These are phyloP conservation scores for Phytophthora cryptogea DNA, from an alignment of 352 stramenopile genomes.

Conservation along the genomic window DNA sequence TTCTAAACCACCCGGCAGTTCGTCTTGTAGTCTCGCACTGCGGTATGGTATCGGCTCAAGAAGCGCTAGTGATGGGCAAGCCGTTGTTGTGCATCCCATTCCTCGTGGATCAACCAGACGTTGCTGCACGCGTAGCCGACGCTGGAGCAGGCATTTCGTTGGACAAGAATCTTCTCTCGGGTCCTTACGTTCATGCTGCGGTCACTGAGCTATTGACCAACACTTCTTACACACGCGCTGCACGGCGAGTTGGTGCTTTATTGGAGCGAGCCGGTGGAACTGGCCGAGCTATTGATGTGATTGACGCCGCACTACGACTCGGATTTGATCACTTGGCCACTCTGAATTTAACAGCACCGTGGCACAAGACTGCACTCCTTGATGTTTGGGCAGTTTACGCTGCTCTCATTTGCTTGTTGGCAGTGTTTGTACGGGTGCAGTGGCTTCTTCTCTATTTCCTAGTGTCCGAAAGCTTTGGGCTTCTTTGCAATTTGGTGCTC, in stretches of 20 bases:
- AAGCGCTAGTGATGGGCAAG: constrained; percentile 77
- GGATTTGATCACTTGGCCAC: constrained; percentile 71
- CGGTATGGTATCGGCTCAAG: constrained; percentile 84
- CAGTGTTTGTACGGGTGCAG: constrained; percentile 60
- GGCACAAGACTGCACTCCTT: constrained; percentile 79
- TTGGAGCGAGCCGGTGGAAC: constrained; percentile 69
- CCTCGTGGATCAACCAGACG: constrained; percentile 84
- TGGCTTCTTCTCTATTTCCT: constrained; percentile 75
- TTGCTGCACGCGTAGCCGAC: constrained; percentile 80
- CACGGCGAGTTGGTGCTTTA: constrained; percentile 54
- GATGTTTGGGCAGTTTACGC: constrained; percentile 84
- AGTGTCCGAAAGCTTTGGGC: constrained; percentile 46
- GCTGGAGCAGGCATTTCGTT: constrained; percentile 68
- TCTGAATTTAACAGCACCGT: constrained; percentile 65
- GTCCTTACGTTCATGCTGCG: constrained; percentile 54
- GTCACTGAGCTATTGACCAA: constrained; percentile 58
- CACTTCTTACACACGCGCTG: constrained; percentile 45
- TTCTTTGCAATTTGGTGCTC: constrained; percentile 50
- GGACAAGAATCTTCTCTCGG: constrained; percentile 75
- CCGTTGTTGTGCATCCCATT: constrained; percentile 90
- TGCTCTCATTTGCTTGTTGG: constrained; percentile 69
- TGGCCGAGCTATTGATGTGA: constrained; percentile 63
- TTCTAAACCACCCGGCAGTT: constrained; percentile 64
- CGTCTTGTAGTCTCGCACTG: constrained; percentile 87
- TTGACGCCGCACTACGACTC: constrained; percentile 63